Percentiles rank a stretch among this genome's conserved stretches.
These are phyloP conservation scores for Xylaria sp. DNA, from an alignment of 2,329 filamentous ascomycete genomes.

Conservation along the genomic window DNA sequence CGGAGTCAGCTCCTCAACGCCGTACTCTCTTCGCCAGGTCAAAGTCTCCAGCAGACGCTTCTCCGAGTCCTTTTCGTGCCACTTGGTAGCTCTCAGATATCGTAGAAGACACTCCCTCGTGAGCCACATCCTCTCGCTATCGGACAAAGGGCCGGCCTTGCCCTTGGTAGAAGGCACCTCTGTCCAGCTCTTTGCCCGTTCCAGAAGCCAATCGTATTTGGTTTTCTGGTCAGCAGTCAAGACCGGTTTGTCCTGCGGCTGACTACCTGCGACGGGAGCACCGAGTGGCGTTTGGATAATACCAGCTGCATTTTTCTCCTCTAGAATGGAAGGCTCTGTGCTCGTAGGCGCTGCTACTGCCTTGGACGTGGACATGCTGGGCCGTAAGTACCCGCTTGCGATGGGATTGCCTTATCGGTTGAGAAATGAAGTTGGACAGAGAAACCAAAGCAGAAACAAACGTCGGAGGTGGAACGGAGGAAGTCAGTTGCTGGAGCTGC, in stretches of 20 bases:
- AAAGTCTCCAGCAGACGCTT: conserved; percentile 81
- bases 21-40: conserved; percentile 89
- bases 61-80: conserved; percentile 74
- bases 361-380: conserved; percentile 20
- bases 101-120: conserved; percentile 90
- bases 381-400: neutral
- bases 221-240: conserved; percentile 76
- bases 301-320: conserved; percentile 30
- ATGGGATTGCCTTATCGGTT: neutral
- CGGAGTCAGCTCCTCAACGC: conserved; percentile 74
- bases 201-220: conserved; percentile 81
- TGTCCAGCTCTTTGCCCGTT: conserved; percentile 70
- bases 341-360: conserved; percentile 6
- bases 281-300: conserved; percentile 58
- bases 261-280: conserved; percentile 59
- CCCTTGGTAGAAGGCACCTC: conserved; percentile 63
- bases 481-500: neutral
- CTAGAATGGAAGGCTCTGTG: conserved; percentile 20
- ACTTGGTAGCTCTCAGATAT: conserved; percentile 93
- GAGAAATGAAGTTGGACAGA: neutral
- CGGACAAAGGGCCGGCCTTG: conserved; percentile 67
- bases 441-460: no score
- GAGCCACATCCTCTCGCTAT: conserved; percentile 84
- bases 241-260: conserved; percentile 56
- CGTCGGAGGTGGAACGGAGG: no score